Evolutionary conservation across 371 early-diverging fungal genomes (phyloP).

Genomic region (Rhizopus stolonifer): DNA sequence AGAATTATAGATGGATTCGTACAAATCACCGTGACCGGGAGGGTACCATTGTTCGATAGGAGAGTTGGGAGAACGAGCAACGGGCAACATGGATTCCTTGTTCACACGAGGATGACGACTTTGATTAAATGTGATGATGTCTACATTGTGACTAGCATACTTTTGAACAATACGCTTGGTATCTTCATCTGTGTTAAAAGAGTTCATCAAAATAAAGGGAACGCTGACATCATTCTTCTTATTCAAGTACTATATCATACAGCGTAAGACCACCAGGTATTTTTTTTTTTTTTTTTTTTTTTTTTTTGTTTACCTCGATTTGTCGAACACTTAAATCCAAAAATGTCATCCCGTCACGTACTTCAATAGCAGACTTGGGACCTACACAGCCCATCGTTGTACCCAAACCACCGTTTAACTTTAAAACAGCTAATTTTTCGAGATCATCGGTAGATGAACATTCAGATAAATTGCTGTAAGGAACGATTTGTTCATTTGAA

Average conservation of each 20-base stretch:
- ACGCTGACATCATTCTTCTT: slow-evolving; percentile 86
- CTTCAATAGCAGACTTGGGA: slow-evolving; percentile 99
- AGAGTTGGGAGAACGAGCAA: slow-evolving; percentile 66
- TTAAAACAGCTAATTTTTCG: slow-evolving; percentile 95
- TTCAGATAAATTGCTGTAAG: slow-evolving; percentile 69
- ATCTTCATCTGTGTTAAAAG: slow-evolving; percentile 98
- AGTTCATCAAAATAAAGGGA: slow-evolving; percentile 99
- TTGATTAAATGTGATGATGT: slow-evolving; percentile 98
- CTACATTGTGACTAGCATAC: slow-evolving; percentile 87
- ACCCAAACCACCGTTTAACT: slow-evolving; percentile 99
- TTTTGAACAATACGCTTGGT: slow-evolving; percentile 97
- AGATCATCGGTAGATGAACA: slow-evolving; percentile 60
- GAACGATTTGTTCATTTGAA: slow-evolving; percentile 80
- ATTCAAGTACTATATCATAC: slow-evolving; percentile 78
- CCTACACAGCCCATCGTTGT: slow-evolving; percentile 99
- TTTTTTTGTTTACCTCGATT: slow-evolving; percentile 74
- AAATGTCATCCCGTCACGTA: slow-evolving; percentile 98
- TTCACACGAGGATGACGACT: slow-evolving; percentile 95
- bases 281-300: neutral
- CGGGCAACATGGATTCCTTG: slow-evolving; percentile 91
- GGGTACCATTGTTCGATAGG: slow-evolving; percentile 84
- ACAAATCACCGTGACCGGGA: slow-evolving; percentile 99
- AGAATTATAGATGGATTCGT: slow-evolving; percentile 91
- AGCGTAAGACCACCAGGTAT: neutral
- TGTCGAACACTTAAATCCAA: slow-evolving; percentile 98